These are phyloP conservation scores for Gossypium schwendimanii DNA, from an alignment of 441 rosid species.

Conservation along the genomic window DNA sequence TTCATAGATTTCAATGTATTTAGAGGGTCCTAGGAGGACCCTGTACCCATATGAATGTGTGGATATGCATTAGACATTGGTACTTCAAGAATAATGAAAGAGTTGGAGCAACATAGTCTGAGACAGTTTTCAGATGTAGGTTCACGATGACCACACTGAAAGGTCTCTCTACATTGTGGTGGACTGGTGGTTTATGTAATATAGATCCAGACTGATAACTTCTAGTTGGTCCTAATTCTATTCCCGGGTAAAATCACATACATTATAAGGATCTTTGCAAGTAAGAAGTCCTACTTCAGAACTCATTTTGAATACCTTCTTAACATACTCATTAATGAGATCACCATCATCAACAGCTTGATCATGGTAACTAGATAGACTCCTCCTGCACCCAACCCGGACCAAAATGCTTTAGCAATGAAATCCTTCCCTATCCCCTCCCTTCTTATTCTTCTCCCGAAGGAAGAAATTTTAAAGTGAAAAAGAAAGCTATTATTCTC, in stretches of 20 bases:
- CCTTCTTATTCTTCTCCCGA: background rate
- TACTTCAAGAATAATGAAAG: background rate
- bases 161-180: background rate
- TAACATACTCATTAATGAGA: background rate
- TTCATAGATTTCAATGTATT: background rate
- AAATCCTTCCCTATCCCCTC: background rate
- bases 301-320: background rate
- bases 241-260: background rate
- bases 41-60: background rate
- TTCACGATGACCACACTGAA: background rate
- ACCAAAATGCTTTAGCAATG: background rate
- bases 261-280: background rate
- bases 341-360: constrained; percentile 3
- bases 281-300: background rate
- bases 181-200: background rate
- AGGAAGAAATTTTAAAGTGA: background rate
- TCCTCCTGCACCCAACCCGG: background rate
- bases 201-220: background rate
- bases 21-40: background rate
- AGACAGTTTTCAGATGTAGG: background rate
- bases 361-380: background rate
- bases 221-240: background rate
- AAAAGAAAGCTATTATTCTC: background rate
- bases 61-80: background rate
- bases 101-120: background rate